These are phyloP conservation scores for Rhizopus arrhizus DNA, from an alignment of 371 early-diverging fungal species.

Conservation along the genomic window DNA sequence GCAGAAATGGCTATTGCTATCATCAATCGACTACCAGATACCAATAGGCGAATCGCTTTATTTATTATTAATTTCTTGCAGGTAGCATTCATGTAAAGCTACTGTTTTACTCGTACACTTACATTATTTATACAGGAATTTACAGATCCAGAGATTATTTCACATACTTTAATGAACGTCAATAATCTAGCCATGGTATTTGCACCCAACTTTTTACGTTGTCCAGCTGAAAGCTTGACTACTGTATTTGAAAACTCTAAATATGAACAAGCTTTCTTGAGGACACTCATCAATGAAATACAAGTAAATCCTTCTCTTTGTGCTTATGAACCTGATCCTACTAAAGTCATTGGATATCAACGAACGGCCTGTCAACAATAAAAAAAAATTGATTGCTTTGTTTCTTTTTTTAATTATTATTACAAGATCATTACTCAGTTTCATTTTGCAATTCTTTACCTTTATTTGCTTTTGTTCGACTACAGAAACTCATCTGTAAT, in stretches of 20 bases:
- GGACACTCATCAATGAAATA: slow-evolving; percentile 39
- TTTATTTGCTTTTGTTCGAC: no score
- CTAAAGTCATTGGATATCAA: slow-evolving; percentile 6
- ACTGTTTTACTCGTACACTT: slow-evolving; percentile 6
- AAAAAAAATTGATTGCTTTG: neutral
- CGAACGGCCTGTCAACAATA: neutral
- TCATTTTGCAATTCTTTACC: no score
- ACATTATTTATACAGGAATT: slow-evolving; percentile 56
- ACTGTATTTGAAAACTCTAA: slow-evolving; percentile 84
- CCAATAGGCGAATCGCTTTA: slow-evolving; percentile 72
- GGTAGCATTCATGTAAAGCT: slow-evolving; percentile 24
- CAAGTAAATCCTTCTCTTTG: slow-evolving; percentile 28
- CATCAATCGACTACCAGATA: slow-evolving; percentile 68
- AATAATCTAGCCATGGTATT: slow-evolving; percentile 94
- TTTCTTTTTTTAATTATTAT: no score
- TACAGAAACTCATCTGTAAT: no score
- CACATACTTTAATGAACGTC: slow-evolving; percentile 85
- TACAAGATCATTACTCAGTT: no score
- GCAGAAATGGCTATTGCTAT: slow-evolving; percentile 61
- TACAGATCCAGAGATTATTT: slow-evolving; percentile 66
- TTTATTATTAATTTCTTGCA: slow-evolving; percentile 84
- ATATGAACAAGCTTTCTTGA: slow-evolving; percentile 59
- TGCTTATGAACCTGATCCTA: slow-evolving; percentile 21
- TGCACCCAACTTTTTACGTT: slow-evolving; percentile 90
- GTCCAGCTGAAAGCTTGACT: slow-evolving; percentile 78